Evolutionary conservation across 768 basidiomycete genomes (phyloP), one percentile per base, ranked within the genome.

Genomic region (Kwoniella botswanensis): DNA sequence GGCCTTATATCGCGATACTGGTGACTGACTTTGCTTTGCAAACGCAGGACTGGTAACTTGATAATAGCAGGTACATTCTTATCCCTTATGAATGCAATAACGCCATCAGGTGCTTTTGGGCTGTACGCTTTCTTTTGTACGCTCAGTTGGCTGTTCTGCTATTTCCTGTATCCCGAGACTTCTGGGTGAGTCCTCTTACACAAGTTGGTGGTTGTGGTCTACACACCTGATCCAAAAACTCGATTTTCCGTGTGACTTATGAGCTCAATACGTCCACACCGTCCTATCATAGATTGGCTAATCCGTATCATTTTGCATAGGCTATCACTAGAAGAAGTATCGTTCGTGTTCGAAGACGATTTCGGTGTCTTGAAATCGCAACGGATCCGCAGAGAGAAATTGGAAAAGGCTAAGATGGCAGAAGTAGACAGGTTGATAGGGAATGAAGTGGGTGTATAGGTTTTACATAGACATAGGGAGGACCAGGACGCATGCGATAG

Each of bases 41-140:
- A 52, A n/a, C 11, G 54, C 87, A 41, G 87, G 87, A 70, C 72
- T 24, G 73, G 73, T 12, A 93, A 93, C 82, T 85, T 93, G 41
- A 86, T 93, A 75, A 91, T 93, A 77, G 88, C 88, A 6, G 88
- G 90, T 18, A 93, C 93, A 9, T 93, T 92, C 83, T 88, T 92
- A 59, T 90, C 89, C 9, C 87, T 93, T 60, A 92, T 93, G 89
- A 85, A 87, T 22, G 84, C 85, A 43, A 91, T 91, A 75, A 91
- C 91, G 1, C 90, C 91, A 0, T 85, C 90, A 0, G 91, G 91
- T 1, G 90, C 91, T 5, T 92, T 92, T 74, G 90, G 89, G 5
- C 88, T 92, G 79, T 93, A 92, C 76, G 90, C 89, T 0, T 90
- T 90, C 2, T 84, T 92, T 15, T 92, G 91, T 82, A 82, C 90